A percentile compares a stretch with the other conserved stretches of the same genome.
Conservation (phyloP, 73 alveolate species). For the Blepharisma japonicum region DNA sequence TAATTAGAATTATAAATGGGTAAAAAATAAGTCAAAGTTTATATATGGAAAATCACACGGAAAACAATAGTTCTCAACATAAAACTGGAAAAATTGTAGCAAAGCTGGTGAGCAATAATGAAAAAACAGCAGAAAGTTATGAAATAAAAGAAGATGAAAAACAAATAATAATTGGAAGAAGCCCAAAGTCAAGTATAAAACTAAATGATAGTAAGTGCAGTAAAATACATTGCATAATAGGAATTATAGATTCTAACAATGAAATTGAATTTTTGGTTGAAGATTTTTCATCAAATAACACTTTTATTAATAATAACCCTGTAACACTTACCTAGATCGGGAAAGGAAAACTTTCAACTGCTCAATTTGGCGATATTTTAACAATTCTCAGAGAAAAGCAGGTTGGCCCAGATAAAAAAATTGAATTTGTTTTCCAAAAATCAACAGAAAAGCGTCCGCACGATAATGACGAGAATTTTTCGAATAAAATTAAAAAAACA, state of each 20-base stretch:
- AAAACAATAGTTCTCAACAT: too few species aligned
- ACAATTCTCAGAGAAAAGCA: not conserved
- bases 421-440: constrained; percentile 15
- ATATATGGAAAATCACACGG: too few species aligned
- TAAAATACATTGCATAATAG: not conserved
- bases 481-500: not conserved
- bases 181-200: not conserved
- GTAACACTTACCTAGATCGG: constrained; percentile 19
- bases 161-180: constrained; percentile 18
- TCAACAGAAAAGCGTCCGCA: constrained; percentile 17
- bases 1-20: not conserved
- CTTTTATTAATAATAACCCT: not conserved
- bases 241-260: not conserved
- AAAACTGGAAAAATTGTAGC: too few species aligned
- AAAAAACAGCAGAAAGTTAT: not conserved
- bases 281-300: constrained; percentile 17
- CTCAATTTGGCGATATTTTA: not conserved
- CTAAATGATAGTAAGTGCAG: constrained; percentile 9
- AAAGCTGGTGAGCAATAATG: not conserved
- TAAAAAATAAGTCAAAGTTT: too few species aligned
- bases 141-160: too few species aligned
- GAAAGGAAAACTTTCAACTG: not conserved
- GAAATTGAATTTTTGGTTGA: not conserved
- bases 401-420: not conserved
- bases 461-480: not conserved